These are phyloP conservation scores for Eragrostis nindensis DNA, from an alignment of 176 grass and related monocot species.

Conservation along the genomic window DNA sequence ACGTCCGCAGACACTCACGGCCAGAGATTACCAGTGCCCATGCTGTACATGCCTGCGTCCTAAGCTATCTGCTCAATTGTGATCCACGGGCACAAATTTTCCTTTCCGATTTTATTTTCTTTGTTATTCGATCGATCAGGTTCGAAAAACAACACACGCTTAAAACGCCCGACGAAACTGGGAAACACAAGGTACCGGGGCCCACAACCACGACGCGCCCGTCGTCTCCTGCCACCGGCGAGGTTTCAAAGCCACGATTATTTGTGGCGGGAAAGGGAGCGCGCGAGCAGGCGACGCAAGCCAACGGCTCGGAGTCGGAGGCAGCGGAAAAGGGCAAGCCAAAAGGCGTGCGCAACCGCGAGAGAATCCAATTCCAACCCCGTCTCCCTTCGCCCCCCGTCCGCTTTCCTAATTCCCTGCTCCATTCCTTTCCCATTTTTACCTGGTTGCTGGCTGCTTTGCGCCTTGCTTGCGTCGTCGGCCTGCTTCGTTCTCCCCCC, in stretches of 20 bases:
- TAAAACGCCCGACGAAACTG: background rate
- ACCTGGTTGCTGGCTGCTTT: background rate
- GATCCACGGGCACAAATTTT: background rate
- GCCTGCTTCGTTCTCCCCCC: background rate
- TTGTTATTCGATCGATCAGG: too few species aligned
- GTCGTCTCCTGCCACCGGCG: background rate
- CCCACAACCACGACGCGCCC: background rate
- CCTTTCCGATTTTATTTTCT: too few species aligned
- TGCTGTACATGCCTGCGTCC: background rate
- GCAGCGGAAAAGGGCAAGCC: background rate
- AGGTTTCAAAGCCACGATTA: conserved; percentile 20
- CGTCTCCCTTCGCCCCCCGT: background rate
- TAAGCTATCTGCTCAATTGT: background rate
- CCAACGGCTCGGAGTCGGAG: conserved; percentile 28
- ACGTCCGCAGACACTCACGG: background rate
- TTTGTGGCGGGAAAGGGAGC: conserved; percentile 52
- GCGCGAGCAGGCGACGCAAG: too few species aligned
- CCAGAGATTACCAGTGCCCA: background rate
- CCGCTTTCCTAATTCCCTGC: conserved; percentile 7
- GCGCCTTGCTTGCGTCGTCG: conserved; percentile 8
- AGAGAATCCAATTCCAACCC: conserved; percentile 61
- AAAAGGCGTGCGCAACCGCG: conserved; percentile 28
- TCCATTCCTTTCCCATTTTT: background rate
- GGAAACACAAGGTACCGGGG: background rate
- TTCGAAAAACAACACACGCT: background rate